Evolutionary conservation across 2,329 filamentous ascomycete genomes (phyloP), one percentile per base, ranked within the genome.

Genomic region (Fusarium sp.): DNA sequence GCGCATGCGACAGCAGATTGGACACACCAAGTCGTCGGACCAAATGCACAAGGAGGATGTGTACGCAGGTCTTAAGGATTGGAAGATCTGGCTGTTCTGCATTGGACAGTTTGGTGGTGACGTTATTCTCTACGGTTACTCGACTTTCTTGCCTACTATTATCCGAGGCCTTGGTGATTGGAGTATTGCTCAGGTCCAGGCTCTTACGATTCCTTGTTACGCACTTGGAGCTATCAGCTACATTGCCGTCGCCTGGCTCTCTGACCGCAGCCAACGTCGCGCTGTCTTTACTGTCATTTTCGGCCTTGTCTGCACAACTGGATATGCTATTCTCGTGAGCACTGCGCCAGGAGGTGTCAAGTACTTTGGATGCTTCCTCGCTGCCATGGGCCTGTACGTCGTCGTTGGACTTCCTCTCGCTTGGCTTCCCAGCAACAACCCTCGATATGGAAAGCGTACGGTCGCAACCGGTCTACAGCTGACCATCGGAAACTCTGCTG

Each of bases 121-220:
- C 71, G 91, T 88, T 0, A 91, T 92, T 84, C 85, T 93, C 0
- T 93, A 93, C 72, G 80, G 80, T 3, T 92, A 89, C 78, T 88
- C 86, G 61, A 92, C 90, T 2, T 93, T 93, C 75, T 81, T 93
- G 41, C 91, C 91, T 0, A 92, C 91, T 0, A 93, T 93, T 64
- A 92, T 93, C 77, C 83, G 87, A 22, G 89, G 87, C 0, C 86
- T 93, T 61, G 86, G 90, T 0, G 84, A 90, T 60, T 80, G 79
- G 79, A 71, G 67, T n/a, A 74, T 22, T 0, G 72, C 77, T 2
- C 72, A 83, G 48, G 87, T 92, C 0, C 91, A 93, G 76, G 89
- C 90, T n/a, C 84, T 93, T 20, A 93, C 91, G 0, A 92, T 93
- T 43, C 91, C 92, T 1, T 92, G 90, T 79, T 93, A 93, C 70